Evolutionary conservation across 2,329 filamentous ascomycete genomes (phyloP), one percentile per base, ranked within the genome.

Genomic region (Trichoderma semiorbis): DNA sequence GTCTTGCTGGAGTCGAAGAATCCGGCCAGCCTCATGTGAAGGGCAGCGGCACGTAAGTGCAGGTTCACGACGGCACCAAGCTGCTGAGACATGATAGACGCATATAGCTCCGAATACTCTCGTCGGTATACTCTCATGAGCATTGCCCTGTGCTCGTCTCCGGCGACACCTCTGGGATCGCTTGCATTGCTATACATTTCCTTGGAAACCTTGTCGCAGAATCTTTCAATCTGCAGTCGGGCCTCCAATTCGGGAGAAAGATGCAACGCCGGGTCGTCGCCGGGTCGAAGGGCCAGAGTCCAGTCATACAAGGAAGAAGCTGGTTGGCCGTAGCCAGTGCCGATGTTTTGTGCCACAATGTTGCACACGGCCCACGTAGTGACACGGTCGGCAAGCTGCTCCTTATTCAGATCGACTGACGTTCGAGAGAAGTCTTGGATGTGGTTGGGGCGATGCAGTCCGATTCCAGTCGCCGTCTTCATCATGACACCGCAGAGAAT

Each of bases 301-400:
- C 89, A 94, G 80, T 92, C 93, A 81, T 92, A 95, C 62, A 91
- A 85, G 66, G 90, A 93, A 60, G 92, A 93, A 6, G 93, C 92
- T 8, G 93, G 93, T 78, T 95, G 93, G 7, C 93, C 93, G 76
- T 94, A 93, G 24, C 93, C 93, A 5, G 93, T 95, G n/a, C 92
- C 92, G 57, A 95, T 89, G 70, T 90, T 91, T 77, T 95, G 93
- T 26, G 92, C 91, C 39, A 95, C 93, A 74, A 95, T 92, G 78
- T 96, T 96, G 83, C 92, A 94, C 5, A 93, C 91, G 1, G 93
- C 93, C 93, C 93, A 96, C 1, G 93, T 95, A 65, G 90, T 89
- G 57, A 95, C 89, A 47, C 93, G 87, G 78, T 96, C 93, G 75
- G 92, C 89, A 72, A 95, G 88, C 76, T 95, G 92, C 78, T 95